A percentile compares a stretch with the other conserved stretches of the same genome.
Conservation (phyloP, 2,329 filamentous ascomycete species). For the Ophiostoma populinum region DNA sequence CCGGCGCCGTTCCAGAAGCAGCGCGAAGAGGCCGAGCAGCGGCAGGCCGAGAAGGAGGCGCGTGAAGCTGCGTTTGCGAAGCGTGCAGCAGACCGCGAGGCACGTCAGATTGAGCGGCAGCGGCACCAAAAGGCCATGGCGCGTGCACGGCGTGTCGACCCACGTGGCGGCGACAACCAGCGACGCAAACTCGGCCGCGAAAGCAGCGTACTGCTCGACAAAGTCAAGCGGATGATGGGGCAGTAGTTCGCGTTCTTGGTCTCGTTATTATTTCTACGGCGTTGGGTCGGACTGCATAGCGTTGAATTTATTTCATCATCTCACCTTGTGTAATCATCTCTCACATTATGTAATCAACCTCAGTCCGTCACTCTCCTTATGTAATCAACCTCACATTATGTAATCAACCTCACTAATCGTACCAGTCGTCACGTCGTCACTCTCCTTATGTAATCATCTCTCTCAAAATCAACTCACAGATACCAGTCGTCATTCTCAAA, state of each 20-base stretch:
- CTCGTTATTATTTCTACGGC: neutral
- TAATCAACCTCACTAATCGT: too few relatives aligned
- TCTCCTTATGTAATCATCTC: too few relatives aligned
- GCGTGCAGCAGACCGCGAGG: constrained; percentile 46
- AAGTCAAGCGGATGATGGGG: constrained; percentile 55
- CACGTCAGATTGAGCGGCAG: constrained; percentile 26
- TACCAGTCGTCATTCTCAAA: too few relatives aligned
- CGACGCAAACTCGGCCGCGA: constrained; percentile 69
- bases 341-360: too few relatives aligned
- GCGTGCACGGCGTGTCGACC: constrained; percentile 45
- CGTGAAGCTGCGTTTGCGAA: constrained; percentile 44
- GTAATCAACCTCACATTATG: too few relatives aligned
- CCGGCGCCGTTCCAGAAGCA: constrained; percentile 7
- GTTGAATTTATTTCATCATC: neutral
- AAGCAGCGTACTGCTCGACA: constrained; percentile 60
- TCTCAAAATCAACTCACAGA: too few relatives aligned
- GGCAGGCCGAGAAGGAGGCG: constrained; percentile 26
- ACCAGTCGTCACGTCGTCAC: too few relatives aligned
- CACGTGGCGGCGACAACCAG: constrained; percentile 1
- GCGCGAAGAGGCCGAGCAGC: constrained; percentile 37
- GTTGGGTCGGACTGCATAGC: too few relatives aligned
- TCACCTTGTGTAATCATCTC: too few relatives aligned
- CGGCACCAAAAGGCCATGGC: constrained; percentile 39
- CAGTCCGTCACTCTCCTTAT: too few relatives aligned
- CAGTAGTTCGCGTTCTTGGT: constrained; percentile 12